phyloP scores from a whole-genome alignment of 495 filamentous ascomycete genomes.

The Diplogelasinospora grovesii region DNA sequence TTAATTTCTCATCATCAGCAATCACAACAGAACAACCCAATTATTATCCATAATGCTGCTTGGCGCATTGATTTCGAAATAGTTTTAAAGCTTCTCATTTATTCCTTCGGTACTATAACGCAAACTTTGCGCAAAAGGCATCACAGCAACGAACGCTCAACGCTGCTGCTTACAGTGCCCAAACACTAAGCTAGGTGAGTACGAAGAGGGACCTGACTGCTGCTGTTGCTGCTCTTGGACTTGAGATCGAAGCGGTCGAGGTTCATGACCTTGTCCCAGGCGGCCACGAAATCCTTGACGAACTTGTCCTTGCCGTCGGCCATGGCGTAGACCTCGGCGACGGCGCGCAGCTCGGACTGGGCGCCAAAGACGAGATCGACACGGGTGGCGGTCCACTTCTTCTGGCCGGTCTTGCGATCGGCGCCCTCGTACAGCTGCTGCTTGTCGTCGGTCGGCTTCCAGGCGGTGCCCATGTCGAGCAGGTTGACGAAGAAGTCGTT shows the following conservation, averaged over 20 bases:
- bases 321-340: constrained; percentile 59
- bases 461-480: constrained; percentile 56
- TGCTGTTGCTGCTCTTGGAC: too few species aligned
- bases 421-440: constrained; percentile 53
- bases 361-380: constrained; percentile 63
- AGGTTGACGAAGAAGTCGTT: constrained; percentile 75
- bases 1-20: too few species aligned
- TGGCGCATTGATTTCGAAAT: too few species aligned
- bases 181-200: too few species aligned
- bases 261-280: constrained; percentile 67
- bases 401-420: constrained; percentile 59
- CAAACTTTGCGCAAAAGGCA: too few species aligned
- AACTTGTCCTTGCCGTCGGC: constrained; percentile 52
- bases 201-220: too few species aligned
- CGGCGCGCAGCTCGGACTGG: constrained; percentile 61
- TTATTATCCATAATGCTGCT: too few species aligned
- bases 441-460: constrained; percentile 46
- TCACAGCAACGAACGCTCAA: too few species aligned
- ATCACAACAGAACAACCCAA: too few species aligned
- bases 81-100: too few species aligned
- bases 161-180: too few species aligned
- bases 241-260: constrained; percentile 58
- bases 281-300: constrained; percentile 60
- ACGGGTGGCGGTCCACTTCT: constrained; percentile 64
- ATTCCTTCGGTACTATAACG: too few species aligned